These are phyloP conservation scores for Eucalyptus microcorys DNA, from an alignment of 345 rosid species.

Conservation along the genomic window DNA sequence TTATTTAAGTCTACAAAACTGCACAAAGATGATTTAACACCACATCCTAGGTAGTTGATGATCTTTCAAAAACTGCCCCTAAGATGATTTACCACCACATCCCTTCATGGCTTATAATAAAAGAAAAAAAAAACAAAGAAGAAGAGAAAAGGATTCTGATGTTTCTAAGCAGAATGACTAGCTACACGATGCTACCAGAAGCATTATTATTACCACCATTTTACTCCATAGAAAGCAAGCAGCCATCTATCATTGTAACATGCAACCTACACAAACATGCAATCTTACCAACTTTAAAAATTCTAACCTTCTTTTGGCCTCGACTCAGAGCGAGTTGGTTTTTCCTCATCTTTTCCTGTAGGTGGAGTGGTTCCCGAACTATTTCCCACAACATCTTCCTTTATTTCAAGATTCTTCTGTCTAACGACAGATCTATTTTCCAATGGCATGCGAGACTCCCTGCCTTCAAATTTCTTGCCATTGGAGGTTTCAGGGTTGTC, in stretches of 20 bases:
- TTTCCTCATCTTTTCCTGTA: constrained; percentile 30
- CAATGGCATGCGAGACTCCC: not conserved
- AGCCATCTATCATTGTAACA: not conserved
- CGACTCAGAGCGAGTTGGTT: constrained; percentile 40
- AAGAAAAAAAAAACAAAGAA: not conserved
- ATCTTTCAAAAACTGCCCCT: not conserved
- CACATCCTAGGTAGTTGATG: not conserved
- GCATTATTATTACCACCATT: not conserved
- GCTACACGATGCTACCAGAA: not conserved
- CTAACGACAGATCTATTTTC: not conserved
- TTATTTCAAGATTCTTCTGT: constrained; percentile 3
- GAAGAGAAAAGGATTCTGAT: not conserved
- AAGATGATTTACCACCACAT: not conserved
- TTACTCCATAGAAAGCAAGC: not conserved
- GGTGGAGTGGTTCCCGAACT: constrained; percentile 3
- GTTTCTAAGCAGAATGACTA: not conserved
- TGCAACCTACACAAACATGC: not conserved
- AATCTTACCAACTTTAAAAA: not conserved
- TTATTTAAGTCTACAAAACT: not conserved
- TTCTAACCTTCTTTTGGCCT: constrained; percentile 69
- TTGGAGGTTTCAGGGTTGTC: constrained; percentile 22
- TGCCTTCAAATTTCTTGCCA: not conserved
- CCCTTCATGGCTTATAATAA: not conserved
- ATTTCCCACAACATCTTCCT: constrained; percentile 7
- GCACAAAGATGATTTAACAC: not conserved